phyloP scores from a whole-genome alignment of 2,329 filamentous ascomycete genomes.

The Diaporthe vexans region DNA sequence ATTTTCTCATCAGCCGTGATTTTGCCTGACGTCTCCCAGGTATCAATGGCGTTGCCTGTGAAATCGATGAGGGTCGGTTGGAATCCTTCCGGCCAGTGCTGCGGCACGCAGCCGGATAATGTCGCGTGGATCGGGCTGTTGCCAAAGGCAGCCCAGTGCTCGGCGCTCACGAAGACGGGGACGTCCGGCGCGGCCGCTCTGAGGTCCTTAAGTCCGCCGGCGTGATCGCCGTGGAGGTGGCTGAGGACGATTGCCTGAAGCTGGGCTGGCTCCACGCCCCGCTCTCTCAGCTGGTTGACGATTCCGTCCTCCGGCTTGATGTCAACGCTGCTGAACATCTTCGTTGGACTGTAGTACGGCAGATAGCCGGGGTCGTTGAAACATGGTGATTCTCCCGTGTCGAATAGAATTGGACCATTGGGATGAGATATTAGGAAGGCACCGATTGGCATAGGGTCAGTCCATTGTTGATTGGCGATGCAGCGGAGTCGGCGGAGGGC shows the following conservation, averaged over 20 bases:
- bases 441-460: slow-evolving; percentile 43
- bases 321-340: slow-evolving; percentile 31
- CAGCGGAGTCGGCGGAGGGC: slow-evolving; percentile 44
- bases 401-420: slow-evolving; percentile 45
- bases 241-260: slow-evolving; percentile 48
- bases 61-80: slow-evolving; percentile 48
- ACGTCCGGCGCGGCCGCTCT: slow-evolving; percentile 45
- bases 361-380: slow-evolving; percentile 44
- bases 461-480: slow-evolving; percentile 43
- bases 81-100: slow-evolving; percentile 51
- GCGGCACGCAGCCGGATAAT: slow-evolving; percentile 48
- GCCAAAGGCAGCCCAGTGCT: slow-evolving; percentile 52
- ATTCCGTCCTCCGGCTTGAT: slow-evolving; percentile 44
- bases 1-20: slow-evolving; percentile 50
- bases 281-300: slow-evolving; percentile 41
- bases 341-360: slow-evolving; percentile 43
- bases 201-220: slow-evolving; percentile 48
- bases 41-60: slow-evolving; percentile 1
- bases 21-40: slow-evolving; percentile 28
- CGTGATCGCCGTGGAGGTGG: slow-evolving; percentile 51
- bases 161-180: slow-evolving; percentile 47
- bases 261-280: slow-evolving; percentile 44
- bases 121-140: slow-evolving; percentile 47
- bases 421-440: slow-evolving; percentile 46
- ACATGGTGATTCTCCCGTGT: slow-evolving; percentile 45